Evolutionary conservation across 495 filamentous ascomycete species (phyloP).

Genomic region (Hypoxylon fragiforme): DNA sequence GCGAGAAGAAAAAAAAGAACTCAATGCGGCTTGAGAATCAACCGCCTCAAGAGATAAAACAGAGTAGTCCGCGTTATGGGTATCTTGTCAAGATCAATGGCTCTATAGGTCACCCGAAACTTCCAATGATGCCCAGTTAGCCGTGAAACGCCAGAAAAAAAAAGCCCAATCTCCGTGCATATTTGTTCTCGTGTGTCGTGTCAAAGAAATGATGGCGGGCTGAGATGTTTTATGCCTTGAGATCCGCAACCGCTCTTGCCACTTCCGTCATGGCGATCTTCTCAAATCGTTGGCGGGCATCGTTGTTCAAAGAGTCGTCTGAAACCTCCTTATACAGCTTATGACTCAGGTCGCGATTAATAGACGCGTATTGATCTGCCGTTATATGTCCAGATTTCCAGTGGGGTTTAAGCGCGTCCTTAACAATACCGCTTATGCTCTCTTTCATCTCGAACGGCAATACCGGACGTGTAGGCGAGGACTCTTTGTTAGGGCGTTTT

Average conservation of each 20-base stretch:
- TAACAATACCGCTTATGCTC: constrained; percentile 80
- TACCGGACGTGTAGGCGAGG: constrained; percentile 57
- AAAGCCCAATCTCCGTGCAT: constrained; percentile 25
- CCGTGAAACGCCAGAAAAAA: constrained; percentile 30
- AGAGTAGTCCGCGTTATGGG: constrained; percentile 24
- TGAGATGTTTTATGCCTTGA: constrained; percentile 47
- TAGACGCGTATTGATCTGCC: constrained; percentile 82
- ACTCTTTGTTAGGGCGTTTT: constrained; percentile 55
- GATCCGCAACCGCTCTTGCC: constrained; percentile 59
- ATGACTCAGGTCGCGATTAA: constrained; percentile 81
- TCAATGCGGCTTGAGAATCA: not conserved
- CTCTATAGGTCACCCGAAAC: constrained; percentile 30
- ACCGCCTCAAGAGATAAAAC: constrained; percentile 15
- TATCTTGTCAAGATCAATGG: constrained; percentile 34
- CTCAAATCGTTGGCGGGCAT: constrained; percentile 65
- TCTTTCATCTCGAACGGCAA: constrained; percentile 75
- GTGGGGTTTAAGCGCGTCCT: constrained; percentile 72
- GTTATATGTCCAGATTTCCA: constrained; percentile 70
- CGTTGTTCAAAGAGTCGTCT: constrained; percentile 56
- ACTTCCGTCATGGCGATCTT: constrained; percentile 75
- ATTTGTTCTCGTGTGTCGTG: constrained; percentile 14
- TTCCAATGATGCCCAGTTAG: constrained; percentile 30
- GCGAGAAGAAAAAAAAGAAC: constrained; percentile 13
- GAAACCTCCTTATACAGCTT: constrained; percentile 82
- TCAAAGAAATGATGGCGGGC: constrained; percentile 1